Evolutionary conservation across 2,329 filamentous ascomycete species (phyloP), one percentile per base, ranked within the genome.

Genomic region (Aspergillus carbonarius): DNA sequence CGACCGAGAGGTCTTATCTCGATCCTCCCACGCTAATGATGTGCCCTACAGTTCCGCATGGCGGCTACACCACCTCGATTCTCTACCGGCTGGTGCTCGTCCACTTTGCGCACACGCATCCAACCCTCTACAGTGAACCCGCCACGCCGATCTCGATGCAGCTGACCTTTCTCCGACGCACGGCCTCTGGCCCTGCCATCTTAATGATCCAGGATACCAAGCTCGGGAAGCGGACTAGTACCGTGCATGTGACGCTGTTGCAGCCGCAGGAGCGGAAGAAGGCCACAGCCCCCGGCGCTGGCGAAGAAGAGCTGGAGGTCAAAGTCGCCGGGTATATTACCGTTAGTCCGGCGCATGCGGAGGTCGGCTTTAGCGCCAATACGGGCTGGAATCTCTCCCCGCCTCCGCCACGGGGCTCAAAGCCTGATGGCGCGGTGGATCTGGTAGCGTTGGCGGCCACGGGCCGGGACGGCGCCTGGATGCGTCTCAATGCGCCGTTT

Each of bases 261-360:
- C 78, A 80, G 46, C 46, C 60, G 12, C 69, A 73, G 6, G 67
- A 71, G 17, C 27, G 9, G 25, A 32, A 20, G 44, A 69, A 67
- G 50, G 60, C 61, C 32, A 54, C 37, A 75, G n/a, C 12, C 62
- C 63, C 10, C 61, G 23, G 71, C 20, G 57, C 30, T 15, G 60
- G 66, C 74, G 78, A 39, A 73, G 64, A 60, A 54, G 60, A 63
- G 27, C 54, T 78, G 10, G 82, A 85, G 54, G 82, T 86, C 64
- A 87, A 87, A 69, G 82, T 89, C 20, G 79, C 87, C 37, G 84
- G 81, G 13, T 88, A 89, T 70, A 79, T 88, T 60, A 90, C 86
- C 6, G 82, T 90, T 61, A 82, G 82, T 20, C 87, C 90, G 62
- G 79, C 89, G 46, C 66, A 74, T 2, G 79, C 78, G 1, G 88